A percentile compares a stretch with the other conserved stretches of the same genome.
These are phyloP conservation scores for Quercus variabilis DNA, from an alignment of 306 rosid species.

Conservation along the genomic window DNA sequence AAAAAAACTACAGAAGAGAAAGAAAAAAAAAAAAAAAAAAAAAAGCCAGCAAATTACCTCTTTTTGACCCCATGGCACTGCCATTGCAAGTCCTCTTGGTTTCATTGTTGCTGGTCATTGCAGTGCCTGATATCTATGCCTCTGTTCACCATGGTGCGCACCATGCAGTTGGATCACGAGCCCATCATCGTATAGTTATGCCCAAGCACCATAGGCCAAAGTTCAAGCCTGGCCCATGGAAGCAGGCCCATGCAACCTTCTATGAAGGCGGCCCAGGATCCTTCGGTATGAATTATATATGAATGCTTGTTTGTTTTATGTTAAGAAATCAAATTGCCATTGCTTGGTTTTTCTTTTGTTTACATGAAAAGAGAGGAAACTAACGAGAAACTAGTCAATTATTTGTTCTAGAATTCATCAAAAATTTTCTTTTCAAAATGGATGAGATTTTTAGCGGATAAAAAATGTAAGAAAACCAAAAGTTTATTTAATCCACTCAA, in stretches of 20 bases:
- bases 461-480: no score
- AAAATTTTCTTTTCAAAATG: background rate
- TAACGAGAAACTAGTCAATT: background rate
- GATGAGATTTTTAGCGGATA: no score
- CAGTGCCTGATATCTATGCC: background rate
- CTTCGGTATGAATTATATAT: constrained; percentile 38
- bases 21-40: background rate
- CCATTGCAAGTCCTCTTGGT: constrained; percentile 22
- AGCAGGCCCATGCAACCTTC: constrained; percentile 64
- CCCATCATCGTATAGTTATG: no score
- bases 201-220: constrained; percentile 17
- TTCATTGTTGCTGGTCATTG: constrained; percentile 18
- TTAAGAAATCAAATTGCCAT: background rate
- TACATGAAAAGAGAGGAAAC: background rate
- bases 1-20: background rate
- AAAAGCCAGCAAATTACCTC: background rate
- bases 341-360: background rate
- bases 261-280: constrained; percentile 61
- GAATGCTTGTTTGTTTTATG: background rate
- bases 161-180: background rate
- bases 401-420: background rate
- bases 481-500: no score
- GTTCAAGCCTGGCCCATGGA: constrained; percentile 51
- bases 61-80: constrained; percentile 11
- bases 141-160: background rate